These are phyloP conservation scores for Backusella liffmaniae DNA, from an alignment of 192 early-diverging fungal species.

Conservation along the genomic window DNA sequence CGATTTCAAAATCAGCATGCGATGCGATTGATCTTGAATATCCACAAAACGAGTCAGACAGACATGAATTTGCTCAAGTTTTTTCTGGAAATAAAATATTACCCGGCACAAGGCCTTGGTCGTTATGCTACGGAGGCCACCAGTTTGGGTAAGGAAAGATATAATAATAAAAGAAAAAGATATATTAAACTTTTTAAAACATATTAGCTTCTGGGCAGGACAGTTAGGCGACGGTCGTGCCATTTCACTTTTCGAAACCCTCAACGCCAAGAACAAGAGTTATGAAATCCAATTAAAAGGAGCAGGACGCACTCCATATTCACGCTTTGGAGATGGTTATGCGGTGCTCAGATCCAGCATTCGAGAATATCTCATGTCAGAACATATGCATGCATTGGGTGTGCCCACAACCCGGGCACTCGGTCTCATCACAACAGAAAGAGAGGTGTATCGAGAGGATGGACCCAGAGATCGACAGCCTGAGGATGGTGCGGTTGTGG, in stretches of 20 bases:
- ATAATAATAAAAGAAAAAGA: neutral
- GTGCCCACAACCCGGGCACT: conserved; percentile 80
- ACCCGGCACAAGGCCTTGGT: conserved; percentile 56
- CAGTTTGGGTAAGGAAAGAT: conserved; percentile 54
- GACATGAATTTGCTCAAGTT: conserved; percentile 25
- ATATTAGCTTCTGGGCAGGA: conserved; percentile 51
- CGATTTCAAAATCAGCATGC: conserved; percentile 29
- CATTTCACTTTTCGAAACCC: conserved; percentile 66
- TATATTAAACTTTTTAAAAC: neutral
- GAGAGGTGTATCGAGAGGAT: conserved; percentile 65
- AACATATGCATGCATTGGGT: conserved; percentile 70
- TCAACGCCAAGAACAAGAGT: conserved; percentile 27
- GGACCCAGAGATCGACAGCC: conserved; percentile 25
- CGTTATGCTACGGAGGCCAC: conserved; percentile 71
- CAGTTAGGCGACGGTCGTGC: conserved; percentile 90
- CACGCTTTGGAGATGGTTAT: conserved; percentile 83
- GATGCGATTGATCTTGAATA: conserved; percentile 36
- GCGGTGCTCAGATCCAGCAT: conserved; percentile 87
- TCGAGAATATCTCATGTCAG: conserved; percentile 78
- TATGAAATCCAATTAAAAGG: conserved; percentile 90
- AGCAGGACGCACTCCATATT: conserved; percentile 83
- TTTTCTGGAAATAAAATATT: conserved; percentile 47
- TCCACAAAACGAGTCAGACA: conserved; percentile 16
- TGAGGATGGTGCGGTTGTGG: conserved; percentile 77
- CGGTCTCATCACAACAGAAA: conserved; percentile 61